Conservation (phyloP, 305 asterid genomes). For the Withania somnifera region DNA sequence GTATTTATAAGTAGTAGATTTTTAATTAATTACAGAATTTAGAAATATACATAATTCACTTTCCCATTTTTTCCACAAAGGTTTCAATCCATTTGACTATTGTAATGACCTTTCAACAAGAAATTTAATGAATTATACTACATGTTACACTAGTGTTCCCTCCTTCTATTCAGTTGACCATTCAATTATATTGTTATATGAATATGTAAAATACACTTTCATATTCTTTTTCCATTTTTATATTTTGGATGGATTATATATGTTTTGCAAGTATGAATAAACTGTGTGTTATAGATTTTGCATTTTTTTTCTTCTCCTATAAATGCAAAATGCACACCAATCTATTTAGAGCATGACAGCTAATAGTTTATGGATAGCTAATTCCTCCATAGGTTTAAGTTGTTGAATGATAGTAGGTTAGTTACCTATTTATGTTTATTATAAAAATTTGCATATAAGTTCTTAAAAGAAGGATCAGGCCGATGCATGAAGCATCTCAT, state of each 20-base stretch:
- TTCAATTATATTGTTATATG: neutral
- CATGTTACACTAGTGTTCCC: neutral
- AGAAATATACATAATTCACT: conserved; percentile 17
- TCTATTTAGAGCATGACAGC: neutral
- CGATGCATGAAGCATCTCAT: neutral
- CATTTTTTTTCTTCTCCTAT: neutral
- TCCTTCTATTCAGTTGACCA: neutral
- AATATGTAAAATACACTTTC: neutral
- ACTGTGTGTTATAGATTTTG: neutral
- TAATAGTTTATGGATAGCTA: neutral
- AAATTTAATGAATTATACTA: neutral
- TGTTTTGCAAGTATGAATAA: neutral
- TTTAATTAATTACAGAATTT: conserved; percentile 18
- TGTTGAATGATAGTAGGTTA: no score
- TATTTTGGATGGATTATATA: neutral
- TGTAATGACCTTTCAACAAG: conserved; percentile 9
- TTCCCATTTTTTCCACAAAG: conserved; percentile 21
- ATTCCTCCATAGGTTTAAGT: no score
- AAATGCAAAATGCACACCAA: neutral
- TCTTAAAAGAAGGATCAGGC: no score
- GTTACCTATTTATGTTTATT: no score
- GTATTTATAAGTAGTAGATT: conserved; percentile 1
- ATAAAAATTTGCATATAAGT: neutral
- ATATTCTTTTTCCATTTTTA: neutral
- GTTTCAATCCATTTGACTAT: conserved; percentile 33